Conservation (phyloP, 2,329 filamentous ascomycete genomes). For the Diaporthe sp. region DNA sequence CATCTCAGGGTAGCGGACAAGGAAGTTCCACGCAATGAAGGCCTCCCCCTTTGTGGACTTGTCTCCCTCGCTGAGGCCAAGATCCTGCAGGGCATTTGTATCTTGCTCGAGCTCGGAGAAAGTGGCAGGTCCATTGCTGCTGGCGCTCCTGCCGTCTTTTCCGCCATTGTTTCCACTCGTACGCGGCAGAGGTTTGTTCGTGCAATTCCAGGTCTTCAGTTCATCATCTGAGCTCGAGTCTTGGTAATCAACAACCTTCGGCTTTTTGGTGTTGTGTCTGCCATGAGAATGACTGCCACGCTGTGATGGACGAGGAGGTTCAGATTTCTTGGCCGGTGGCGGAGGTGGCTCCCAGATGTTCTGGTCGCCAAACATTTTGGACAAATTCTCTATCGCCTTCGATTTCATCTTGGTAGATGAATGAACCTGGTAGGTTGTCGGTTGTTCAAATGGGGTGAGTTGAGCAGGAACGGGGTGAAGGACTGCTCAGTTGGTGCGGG, state of each 20-base stretch:
- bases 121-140: not conserved
- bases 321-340: not conserved
- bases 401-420: not conserved
- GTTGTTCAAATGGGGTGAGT: not conserved
- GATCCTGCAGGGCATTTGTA: conserved; percentile 8
- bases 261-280: not conserved
- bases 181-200: not conserved
- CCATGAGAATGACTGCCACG: not conserved
- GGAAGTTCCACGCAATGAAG: conserved; percentile 65
- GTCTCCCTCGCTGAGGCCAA: conserved; percentile 46
- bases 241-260: not conserved
- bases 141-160: not conserved
- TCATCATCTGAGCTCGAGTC: conserved; percentile 22
- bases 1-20: conserved; percentile 69
- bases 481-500: not conserved
- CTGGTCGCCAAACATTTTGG: conserved; percentile 29
- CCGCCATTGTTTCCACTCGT: not conserved
- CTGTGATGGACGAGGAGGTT: not conserved
- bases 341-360: conserved; percentile 30
- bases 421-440: not conserved
- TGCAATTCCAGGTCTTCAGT: conserved; percentile 4
- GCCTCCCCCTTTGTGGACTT: conserved; percentile 42
- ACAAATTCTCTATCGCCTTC: conserved; percentile 17
- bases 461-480: not conserved
- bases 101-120: conserved; percentile 23